Evolutionary conservation across 768 basidiomycete species (phyloP).

Genomic region (Suillus plorans): DNA sequence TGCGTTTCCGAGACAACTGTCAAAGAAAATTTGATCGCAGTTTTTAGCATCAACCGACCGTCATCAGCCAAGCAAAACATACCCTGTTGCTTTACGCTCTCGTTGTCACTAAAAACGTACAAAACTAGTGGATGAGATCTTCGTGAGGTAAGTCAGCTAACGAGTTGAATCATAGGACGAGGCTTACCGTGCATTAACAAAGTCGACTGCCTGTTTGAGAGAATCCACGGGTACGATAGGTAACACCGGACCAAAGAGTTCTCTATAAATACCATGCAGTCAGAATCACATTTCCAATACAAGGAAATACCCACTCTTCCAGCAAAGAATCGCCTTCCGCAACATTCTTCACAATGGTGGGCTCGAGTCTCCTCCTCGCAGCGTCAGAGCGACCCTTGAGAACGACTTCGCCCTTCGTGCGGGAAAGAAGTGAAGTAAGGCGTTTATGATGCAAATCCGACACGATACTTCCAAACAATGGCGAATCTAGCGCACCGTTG

Average conservation of each 20-base stretch:
- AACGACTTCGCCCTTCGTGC: conserved; percentile 57
- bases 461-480: conserved; percentile 51
- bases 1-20: conserved; percentile 55
- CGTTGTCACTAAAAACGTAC: conserved; percentile 61
- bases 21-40: background rate
- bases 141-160: background rate
- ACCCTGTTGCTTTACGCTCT: conserved; percentile 40
- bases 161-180: background rate
- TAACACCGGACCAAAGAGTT: conserved; percentile 72
- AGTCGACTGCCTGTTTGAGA: conserved; percentile 54
- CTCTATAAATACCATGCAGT: conserved; percentile 37
- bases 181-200: conserved; percentile 51
- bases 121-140: conserved; percentile 62
- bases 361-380: conserved; percentile 47
- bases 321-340: conserved; percentile 55
- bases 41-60: background rate
- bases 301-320: conserved; percentile 45
- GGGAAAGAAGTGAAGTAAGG: conserved; percentile 47
- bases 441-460: conserved; percentile 54
- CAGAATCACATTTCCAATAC: background rate
- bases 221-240: conserved; percentile 59
- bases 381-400: conserved; percentile 36
- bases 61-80: conserved; percentile 11
- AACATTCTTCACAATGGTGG: conserved; percentile 60
- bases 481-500: conserved; percentile 44